Base-by-base conservation (phyloP, 2,329 filamentous ascomycete genomes). In the Dryadomyces quercus-mongolicae region DNA sequence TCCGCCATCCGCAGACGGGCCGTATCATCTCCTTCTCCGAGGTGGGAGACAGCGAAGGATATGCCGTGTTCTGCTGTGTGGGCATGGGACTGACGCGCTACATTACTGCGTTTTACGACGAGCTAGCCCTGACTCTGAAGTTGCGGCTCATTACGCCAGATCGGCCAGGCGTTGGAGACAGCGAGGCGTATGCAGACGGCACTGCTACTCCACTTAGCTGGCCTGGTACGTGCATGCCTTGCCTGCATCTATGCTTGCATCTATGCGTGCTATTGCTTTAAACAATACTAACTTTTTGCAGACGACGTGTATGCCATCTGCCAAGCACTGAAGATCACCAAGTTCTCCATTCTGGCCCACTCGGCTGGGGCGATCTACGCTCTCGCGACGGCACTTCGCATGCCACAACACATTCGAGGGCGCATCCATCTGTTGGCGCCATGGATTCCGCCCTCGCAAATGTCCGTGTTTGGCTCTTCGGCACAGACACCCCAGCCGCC, bases 321-420 rank as follows among this genome's bases (percentile, higher is more conserved):
- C 67, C 88, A 95, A 64, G 76, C 86, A 15, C 76, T 98, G 47
- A 91, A 89, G 61, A 94, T 98, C 59, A 93, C 85, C 12, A 95
- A 95, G 61, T 98, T 98, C 66, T 97, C 92, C 7, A 87, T 98
- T 20, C 77, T 98, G 1, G 93, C 93, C 2, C 93, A 98, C 68
- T 97, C 92, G 0, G 93, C 93, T 1, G 93, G 93, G 16, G 92
- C 93, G n/a, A 95, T 98, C 52, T 98, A 98, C 65, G 93, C 93
- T 2, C 78, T 98, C 18, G 93, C 93, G 0, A 97, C 93, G 0
- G 93, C 93, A 0, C 75, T 98, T 47, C 87, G 93, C 47, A 95
- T 98, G 80, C 93, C 93, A 4, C 91, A 96, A 63, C 88, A 96
- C 64, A 94, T 98, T 57, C 85, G 91, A 6, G 93, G 93, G 20